Base-by-base conservation (phyloP, 2,329 filamentous ascomycete species). In the Beauveria pseudobassiana region DNA sequence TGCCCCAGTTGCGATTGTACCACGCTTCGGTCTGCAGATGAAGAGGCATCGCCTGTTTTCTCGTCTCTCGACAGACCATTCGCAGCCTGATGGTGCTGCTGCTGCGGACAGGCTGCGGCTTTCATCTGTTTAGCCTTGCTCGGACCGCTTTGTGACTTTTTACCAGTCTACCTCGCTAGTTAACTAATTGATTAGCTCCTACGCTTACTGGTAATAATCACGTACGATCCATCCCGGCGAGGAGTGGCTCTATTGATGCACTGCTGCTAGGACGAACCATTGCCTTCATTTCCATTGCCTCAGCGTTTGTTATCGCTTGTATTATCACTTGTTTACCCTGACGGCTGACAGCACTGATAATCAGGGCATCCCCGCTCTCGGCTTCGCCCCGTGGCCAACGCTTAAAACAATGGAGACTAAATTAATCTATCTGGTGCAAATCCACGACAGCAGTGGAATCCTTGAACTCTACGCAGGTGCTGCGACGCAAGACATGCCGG, bases 191-290 rank as follows among this genome's bases (percentile, higher is more conserved):
- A 34, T 34, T 34, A 34, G 30, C 30, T 12, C 30, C 30, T 34
- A 34, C 30, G 30, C 30, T 34, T 12, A 34, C 55, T 26, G 10
- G 30, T 5, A 30, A 22, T 49, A 40, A 40, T 53, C 34, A 61
- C 54, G 50, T 28, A 61, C 59, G 59, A 61, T 50, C 51, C 51
- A 45, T 55, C 52, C 59, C 43, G 30, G n/a, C 46, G 34, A 59
- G 34, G 56, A 59, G 56, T 59, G 46, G 3, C 46, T 53, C 56
- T 53, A 38, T 53, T 53, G 26, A 38, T 16, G 10, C 38, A 6
- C 38, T 16, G 24, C 30, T 52, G 24, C 49, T 46, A 9, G 28
- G 57, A 60, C 49, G 57, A 60, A 53, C 49, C 22, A 52, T 52
- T 52, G 18, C 38, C 28, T 14, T 48, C n/a, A 46, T 46, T 46